Evolutionary conservation across 306 rosid genomes (phyloP), one percentile per base, ranked within the genome.

Genomic region (Potentilla sterilis): DNA sequence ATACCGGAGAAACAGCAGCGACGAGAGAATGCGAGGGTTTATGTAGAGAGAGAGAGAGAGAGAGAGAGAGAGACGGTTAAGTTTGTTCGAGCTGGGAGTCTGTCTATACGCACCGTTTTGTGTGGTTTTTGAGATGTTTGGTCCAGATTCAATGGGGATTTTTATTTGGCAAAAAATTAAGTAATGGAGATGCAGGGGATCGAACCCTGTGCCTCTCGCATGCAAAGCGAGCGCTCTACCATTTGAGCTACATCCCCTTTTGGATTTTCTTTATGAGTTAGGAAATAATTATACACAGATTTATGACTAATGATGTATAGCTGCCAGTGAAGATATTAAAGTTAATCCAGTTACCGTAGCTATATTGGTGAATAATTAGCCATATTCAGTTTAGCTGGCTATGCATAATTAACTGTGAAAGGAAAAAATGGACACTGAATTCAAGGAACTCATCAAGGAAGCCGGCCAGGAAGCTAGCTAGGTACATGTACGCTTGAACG

Each of bases 141-240:
- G 59, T 54, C 61, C 61, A n/a, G 61, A 54, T 54, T 4, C 1
- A 2, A 1, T n/a, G 58, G 21, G 10, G 1, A 28, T 28, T 47
- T 13, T 3, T 0, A 12, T 47, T 47, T 3, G 8, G 59, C 59
- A 7, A 52, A 52, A 52, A 52, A 2, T 4, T 0, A 18, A 51
- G 19, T 1, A 7, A 22, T 61, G 67, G 67, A 32, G 67, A 61
- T 61, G 67, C 42, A 32, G 41, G 67, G 67, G 41, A 61, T 61
- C 67, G 41, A 61, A 13, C 67, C 67, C 67, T 61, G 67, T 32
- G 5, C 67, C 67, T 32, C 67, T 61, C 19, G 67, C 67, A 61
- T 61, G 67, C 41, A 61, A 61, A 61, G 67, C 66, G 66, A 28
- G 19, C 66, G 19, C 66, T 59, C 66, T 59, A 61, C 67, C 67